Conservation (phyloP, 306 rosid genomes). For the Malus asiatica region DNA sequence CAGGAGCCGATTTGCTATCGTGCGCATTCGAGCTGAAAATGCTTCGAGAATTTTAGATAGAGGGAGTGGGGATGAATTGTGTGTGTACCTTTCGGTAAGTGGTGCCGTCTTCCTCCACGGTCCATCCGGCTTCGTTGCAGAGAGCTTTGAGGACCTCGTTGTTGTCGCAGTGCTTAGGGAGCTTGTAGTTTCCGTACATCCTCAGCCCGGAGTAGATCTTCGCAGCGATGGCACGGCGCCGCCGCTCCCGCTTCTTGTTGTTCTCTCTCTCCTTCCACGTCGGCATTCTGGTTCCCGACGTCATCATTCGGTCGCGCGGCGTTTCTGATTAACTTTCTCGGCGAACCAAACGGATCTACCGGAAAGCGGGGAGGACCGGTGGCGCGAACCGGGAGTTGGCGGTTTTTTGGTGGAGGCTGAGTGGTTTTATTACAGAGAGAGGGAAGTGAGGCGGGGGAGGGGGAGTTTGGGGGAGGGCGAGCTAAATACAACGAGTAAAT, state of each 20-base stretch:
- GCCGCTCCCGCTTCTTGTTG: conserved; percentile 52
- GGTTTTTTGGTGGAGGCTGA: background rate
- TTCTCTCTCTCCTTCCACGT: conserved; percentile 70
- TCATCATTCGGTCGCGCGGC: conserved; percentile 20
- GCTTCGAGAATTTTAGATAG: background rate
- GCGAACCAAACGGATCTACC: conserved; percentile 8
- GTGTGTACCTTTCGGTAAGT: conserved; percentile 48
- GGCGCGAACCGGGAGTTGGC: conserved; percentile 14
- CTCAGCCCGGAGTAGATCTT: conserved; percentile 57
- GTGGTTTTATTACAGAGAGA: background rate
- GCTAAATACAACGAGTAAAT: conserved; percentile 13
- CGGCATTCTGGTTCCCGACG: conserved; percentile 60
- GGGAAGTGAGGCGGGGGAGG: background rate
- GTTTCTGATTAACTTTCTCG: conserved; percentile 10
- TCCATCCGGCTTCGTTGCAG: conserved; percentile 61
- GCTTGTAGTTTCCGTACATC: conserved; percentile 55
- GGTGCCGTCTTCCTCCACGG: conserved; percentile 61
- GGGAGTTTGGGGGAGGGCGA: background rate
- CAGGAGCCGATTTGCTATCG: background rate
- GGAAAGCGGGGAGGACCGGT: background rate
- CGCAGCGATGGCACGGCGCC: conserved; percentile 60
- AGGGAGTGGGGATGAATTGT: background rate
- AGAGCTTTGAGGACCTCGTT: conserved; percentile 66
- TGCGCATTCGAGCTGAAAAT: background rate
- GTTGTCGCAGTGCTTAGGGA: conserved; percentile 65